Evolutionary conservation across 192 early-diverging fungal genomes (phyloP).

Genomic region (Coemansia sp.): DNA sequence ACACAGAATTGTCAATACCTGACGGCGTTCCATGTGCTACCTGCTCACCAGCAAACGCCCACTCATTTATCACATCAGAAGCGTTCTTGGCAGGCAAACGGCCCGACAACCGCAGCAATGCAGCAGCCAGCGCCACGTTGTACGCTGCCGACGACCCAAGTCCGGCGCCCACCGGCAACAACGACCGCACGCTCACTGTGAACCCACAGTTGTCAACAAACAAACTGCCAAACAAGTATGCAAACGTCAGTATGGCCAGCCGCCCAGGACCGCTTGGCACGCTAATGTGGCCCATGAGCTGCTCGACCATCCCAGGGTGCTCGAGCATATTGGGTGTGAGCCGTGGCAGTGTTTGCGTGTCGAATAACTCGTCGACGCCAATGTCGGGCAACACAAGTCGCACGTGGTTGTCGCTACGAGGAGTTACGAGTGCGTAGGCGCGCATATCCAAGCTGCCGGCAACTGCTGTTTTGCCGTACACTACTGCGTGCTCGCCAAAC

Average conservation of each 20-base stretch:
- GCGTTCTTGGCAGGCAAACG: conserved; percentile 13
- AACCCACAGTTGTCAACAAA: conserved; percentile 39
- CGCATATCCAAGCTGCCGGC: conserved; percentile 80
- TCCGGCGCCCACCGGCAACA: conserved; percentile 88
- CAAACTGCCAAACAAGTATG: conserved; percentile 60
- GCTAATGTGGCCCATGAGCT: conserved; percentile 13
- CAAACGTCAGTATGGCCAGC: conserved; percentile 64
- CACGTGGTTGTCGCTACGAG: conserved; percentile 50
- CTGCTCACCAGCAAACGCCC: conserved; percentile 90
- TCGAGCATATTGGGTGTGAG: conserved; percentile 4
- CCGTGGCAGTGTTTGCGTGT: conserved; percentile 9
- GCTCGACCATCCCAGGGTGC: conserved; percentile 18
- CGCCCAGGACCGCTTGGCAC: conserved; percentile 38
- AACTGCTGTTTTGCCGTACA: conserved; percentile 85
- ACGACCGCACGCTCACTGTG: conserved; percentile 67
- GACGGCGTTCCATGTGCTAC: conserved; percentile 95
- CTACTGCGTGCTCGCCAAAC: conserved; percentile 98
- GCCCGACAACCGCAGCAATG: conserved; percentile 65
- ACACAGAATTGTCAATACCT: conserved; percentile 91
- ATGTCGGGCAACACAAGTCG: conserved; percentile 67
- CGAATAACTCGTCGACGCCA: conserved; percentile 40
- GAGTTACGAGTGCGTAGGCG: conserved; percentile 65
- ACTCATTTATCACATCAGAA: conserved; percentile 70
- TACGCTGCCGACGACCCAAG: conserved; percentile 96
- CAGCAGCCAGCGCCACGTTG: conserved; percentile 75